These are phyloP conservation scores for Tolypocladium ophioglossoides DNA, from an alignment of 2,329 filamentous ascomycete genomes.

Conservation along the genomic window DNA sequence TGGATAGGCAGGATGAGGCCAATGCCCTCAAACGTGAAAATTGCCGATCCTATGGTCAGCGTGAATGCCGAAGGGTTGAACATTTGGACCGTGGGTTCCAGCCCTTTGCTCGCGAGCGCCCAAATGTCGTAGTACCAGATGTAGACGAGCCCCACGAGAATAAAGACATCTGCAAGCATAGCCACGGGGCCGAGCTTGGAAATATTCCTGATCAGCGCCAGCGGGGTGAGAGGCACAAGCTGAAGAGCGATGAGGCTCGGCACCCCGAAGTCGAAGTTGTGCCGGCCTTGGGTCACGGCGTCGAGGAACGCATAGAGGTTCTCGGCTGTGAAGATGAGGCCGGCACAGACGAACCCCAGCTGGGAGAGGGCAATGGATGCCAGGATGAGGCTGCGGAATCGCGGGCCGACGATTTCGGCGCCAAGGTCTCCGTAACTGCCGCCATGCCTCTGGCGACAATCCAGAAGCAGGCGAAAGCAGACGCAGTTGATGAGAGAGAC, in stretches of 20 bases:
- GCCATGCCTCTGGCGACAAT: conserved; percentile 52
- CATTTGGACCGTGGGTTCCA: conserved; percentile 49
- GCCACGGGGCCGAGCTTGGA: conserved; percentile 61
- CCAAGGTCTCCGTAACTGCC: conserved; percentile 70
- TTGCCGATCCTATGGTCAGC: conserved; percentile 60
- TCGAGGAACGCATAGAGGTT: conserved; percentile 58
- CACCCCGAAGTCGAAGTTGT: conserved; percentile 40
- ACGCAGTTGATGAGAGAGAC: conserved; percentile 57
- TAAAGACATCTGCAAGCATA: conserved; percentile 61
- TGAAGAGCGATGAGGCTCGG: conserved; percentile 54
- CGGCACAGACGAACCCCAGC: conserved; percentile 68
- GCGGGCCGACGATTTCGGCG: conserved; percentile 50
- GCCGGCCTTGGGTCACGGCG: conserved; percentile 42
- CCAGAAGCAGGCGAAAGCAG: conserved; percentile 62
- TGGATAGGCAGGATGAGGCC: conserved; percentile 69
- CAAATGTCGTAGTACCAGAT: conserved; percentile 63
- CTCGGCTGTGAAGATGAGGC: conserved; percentile 68
- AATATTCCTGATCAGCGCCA: conserved; percentile 64
- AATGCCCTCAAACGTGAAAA: conserved; percentile 73
- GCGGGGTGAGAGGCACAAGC: conserved; percentile 51
- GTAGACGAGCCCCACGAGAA: conserved; percentile 58
- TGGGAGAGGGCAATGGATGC: conserved; percentile 64
- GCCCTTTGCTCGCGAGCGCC: conserved; percentile 41
- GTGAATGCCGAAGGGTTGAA: conserved; percentile 63
- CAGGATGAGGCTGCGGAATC: conserved; percentile 56